Evolutionary conservation across 1,284 basidiomycete genomes (phyloP).

Genomic region (Mycena citricolor): DNA sequence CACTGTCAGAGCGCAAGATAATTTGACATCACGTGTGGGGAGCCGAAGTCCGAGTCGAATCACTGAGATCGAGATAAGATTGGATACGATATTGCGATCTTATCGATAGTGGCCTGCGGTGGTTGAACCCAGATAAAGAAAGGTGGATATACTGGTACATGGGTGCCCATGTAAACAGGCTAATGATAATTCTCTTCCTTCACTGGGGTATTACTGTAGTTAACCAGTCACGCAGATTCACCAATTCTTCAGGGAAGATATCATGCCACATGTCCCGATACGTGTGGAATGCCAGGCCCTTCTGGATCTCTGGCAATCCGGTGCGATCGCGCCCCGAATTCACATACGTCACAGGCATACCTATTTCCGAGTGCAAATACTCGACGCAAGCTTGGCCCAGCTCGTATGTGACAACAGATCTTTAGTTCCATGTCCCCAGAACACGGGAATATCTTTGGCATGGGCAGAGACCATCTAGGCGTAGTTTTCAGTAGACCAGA

Average conservation of each 20-base stretch:
- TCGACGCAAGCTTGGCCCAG: slow-evolving; percentile 35
- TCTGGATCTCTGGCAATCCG: slow-evolving; percentile 5
- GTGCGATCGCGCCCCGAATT: too few species aligned
- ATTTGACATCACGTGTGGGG: too few species aligned
- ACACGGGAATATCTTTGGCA: slow-evolving; percentile 42
- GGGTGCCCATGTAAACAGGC: too few species aligned
- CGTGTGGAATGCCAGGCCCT: slow-evolving; percentile 35
- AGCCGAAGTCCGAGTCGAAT: too few species aligned
- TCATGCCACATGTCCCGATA: slow-evolving; percentile 36
- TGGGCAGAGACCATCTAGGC: slow-evolving; percentile 32
- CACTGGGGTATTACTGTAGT: too few species aligned
- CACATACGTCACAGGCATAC: slow-evolving; percentile 22
- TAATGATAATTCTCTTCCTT: too few species aligned
- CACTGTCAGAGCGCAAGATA: too few species aligned
- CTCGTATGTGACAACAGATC: slow-evolving; percentile 44
- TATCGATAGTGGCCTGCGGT: too few species aligned
- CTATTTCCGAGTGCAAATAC: slow-evolving; percentile 33
- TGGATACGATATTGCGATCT: too few species aligned
- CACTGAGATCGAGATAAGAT: too few species aligned
- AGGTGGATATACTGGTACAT: too few species aligned
- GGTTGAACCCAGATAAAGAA: too few species aligned
- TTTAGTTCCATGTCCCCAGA: slow-evolving; percentile 53
- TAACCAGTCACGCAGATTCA: slow-evolving; percentile 33
- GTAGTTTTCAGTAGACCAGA: neutral
- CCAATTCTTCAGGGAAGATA: slow-evolving; percentile 36